These are phyloP conservation scores for Vanrija sp. DNA, from an alignment of 1,284 basidiomycete genomes.

Conservation along the genomic window DNA sequence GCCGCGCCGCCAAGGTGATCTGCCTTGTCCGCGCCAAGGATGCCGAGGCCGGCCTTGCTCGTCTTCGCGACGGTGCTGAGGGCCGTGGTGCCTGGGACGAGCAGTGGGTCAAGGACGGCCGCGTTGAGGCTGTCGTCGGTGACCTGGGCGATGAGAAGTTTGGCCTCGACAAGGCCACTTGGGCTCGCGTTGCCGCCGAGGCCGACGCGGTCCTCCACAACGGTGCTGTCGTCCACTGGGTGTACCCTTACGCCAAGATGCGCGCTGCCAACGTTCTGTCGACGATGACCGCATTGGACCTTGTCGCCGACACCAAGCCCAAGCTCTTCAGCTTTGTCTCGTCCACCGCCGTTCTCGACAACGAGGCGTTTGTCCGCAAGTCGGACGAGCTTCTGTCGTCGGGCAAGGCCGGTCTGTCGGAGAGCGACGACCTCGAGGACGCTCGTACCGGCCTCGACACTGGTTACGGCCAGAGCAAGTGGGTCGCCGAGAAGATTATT, in stretches of 20 bases:
- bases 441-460: constrained; percentile 72
- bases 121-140: constrained; percentile 81
- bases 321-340: constrained; percentile 90
- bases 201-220: constrained; percentile 90
- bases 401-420: constrained; percentile 68
- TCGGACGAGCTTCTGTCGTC: constrained; percentile 64
- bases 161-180: constrained; percentile 65
- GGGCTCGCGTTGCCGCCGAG: constrained; percentile 67
- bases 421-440: constrained; percentile 87
- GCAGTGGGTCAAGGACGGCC: constrained; percentile 66
- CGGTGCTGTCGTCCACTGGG: constrained; percentile 98
- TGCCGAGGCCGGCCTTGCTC: constrained; percentile 61
- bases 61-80: constrained; percentile 71
- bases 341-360: constrained; percentile 89
- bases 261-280: constrained; percentile 87
- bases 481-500: constrained; percentile 94
- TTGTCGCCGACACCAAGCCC: constrained; percentile 68
- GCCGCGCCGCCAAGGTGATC: constrained; percentile 77
- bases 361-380: constrained; percentile 80
- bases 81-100: constrained; percentile 93
- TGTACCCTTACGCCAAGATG: constrained; percentile 94
- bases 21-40: constrained; percentile 80
- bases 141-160: constrained; percentile 76
- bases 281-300: constrained; percentile 75
- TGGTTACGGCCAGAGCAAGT: constrained; percentile 97